Evolutionary conservation across 1,139 yeast genomes (phyloP).

Genomic region (Yamadazyma triangularis): DNA sequence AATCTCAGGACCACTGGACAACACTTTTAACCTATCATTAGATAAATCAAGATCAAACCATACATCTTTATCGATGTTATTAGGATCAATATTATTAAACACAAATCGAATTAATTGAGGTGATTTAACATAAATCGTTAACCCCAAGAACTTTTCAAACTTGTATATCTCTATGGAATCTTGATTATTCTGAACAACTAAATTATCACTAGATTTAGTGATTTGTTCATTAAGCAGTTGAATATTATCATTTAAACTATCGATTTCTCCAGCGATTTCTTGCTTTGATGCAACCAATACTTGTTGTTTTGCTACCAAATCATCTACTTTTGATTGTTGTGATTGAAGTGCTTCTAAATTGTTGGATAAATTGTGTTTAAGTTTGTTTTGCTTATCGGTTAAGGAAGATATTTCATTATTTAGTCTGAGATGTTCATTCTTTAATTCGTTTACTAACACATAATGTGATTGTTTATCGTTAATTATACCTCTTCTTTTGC

Average conservation of each 20-base stretch:
- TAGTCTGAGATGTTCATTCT: conserved; percentile 22
- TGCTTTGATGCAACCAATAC: conserved; percentile 17
- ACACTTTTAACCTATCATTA: conserved; percentile 27
- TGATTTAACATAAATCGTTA: conserved; percentile 37
- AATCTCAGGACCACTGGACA: conserved; percentile 28
- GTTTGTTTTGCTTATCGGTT: conserved; percentile 16
- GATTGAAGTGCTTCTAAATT: conserved; percentile 17
- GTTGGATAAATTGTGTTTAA: conserved; percentile 16
- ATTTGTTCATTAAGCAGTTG: conserved; percentile 16
- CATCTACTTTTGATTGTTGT: conserved; percentile 25
- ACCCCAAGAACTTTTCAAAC: conserved; percentile 44
- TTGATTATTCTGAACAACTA: conserved; percentile 23
- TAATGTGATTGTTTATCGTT: conserved; percentile 25
- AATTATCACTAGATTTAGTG: conserved; percentile 19
- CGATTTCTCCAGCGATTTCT: conserved; percentile 23
- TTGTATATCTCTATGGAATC: conserved; percentile 39
- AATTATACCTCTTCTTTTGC: conserved; percentile 24
- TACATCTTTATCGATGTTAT: conserved; percentile 32
- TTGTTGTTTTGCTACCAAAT: conserved; percentile 20
- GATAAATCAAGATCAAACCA: conserved; percentile 35
- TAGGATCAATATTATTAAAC: conserved; percentile 41
- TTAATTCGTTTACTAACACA: conserved; percentile 24
- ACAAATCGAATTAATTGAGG: conserved; percentile 33
- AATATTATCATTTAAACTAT: conserved; percentile 19
- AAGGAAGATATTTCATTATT: conserved; percentile 19